phyloP scores from a whole-genome alignment of 139 green algal genomes.

The Asterochloris erici region DNA sequence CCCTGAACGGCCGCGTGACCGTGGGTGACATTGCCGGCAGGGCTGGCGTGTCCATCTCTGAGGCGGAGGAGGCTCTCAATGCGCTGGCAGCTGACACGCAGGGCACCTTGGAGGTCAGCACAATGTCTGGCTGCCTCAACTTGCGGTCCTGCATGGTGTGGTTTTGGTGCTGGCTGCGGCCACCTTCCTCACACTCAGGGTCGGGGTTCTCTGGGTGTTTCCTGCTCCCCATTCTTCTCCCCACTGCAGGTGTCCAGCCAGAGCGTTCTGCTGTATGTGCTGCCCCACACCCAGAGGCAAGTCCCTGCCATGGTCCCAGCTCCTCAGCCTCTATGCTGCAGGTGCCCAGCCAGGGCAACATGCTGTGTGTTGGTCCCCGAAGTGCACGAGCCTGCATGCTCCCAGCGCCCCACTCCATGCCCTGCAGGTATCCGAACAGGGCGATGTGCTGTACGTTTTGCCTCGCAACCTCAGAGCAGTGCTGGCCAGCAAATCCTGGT shows the following conservation, averaged over 20 bases:
- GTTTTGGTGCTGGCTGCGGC: not conserved
- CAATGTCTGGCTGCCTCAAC: not conserved
- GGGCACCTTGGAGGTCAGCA: slow-evolving; percentile 66
- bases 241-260: not conserved
- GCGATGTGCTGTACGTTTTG: slow-evolving; percentile 90
- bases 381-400: no score
- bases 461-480: slow-evolving; percentile 48
- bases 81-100: slow-evolving; percentile 78
- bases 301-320: no score
- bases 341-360: no score
- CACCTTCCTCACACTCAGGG: no score
- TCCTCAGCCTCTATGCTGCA: no score
- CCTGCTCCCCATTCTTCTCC: no score
- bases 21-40: slow-evolving; percentile 65
- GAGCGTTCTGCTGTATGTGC: no score
- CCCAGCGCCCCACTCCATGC: no score
- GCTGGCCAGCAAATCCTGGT: slow-evolving; percentile 57
- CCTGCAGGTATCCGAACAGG: slow-evolving; percentile 72
- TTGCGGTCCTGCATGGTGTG: not conserved
- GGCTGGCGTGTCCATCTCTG: slow-evolving; percentile 57
- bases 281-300: no score
- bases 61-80: slow-evolving; percentile 75
- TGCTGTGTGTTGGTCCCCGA: no score
- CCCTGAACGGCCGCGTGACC: slow-evolving; percentile 40
- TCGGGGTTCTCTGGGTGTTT: no score